Evolutionary conservation across 2,329 filamentous ascomycete species (phyloP).

Genomic region (Ceratocystis variospora): DNA sequence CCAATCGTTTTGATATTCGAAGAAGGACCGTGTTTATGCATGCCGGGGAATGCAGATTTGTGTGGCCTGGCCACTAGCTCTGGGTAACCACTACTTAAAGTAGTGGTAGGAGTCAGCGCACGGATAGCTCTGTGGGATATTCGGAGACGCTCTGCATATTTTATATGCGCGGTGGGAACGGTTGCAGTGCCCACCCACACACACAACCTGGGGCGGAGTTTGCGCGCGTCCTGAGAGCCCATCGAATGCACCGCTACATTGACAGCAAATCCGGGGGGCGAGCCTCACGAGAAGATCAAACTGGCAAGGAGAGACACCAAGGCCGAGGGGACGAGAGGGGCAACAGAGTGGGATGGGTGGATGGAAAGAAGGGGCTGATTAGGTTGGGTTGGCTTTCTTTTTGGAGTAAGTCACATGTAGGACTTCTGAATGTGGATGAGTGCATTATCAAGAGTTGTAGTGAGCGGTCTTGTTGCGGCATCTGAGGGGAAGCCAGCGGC

Average conservation of each 20-base stretch:
- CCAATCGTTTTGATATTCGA: too few relatives aligned
- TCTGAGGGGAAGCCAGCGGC: too few relatives aligned
- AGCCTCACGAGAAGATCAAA: neutral
- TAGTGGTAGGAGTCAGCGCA: neutral
- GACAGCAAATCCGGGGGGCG: conserved; percentile 1
- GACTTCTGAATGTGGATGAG: neutral
- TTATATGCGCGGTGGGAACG: neutral
- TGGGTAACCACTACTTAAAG: neutral
- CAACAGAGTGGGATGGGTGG: neutral
- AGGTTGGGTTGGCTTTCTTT: neutral
- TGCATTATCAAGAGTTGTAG: neutral
- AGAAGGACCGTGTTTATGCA: too few relatives aligned
- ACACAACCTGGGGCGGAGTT: neutral
- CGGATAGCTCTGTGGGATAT: neutral
- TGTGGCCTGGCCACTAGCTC: too few relatives aligned
- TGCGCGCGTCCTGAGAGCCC: neutral
- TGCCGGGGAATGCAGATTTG: too few relatives aligned
- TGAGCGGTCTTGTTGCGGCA: too few relatives aligned
- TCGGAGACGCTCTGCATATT: neutral
- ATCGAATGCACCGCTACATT: neutral
- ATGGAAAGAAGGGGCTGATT: neutral
- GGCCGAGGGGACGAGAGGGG: neutral
- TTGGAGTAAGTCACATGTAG: neutral
- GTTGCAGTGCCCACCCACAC: neutral
- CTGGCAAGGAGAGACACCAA: neutral